Evolutionary conservation across 306 rosid genomes (phyloP).

Genomic region (Castanea mollissima): DNA sequence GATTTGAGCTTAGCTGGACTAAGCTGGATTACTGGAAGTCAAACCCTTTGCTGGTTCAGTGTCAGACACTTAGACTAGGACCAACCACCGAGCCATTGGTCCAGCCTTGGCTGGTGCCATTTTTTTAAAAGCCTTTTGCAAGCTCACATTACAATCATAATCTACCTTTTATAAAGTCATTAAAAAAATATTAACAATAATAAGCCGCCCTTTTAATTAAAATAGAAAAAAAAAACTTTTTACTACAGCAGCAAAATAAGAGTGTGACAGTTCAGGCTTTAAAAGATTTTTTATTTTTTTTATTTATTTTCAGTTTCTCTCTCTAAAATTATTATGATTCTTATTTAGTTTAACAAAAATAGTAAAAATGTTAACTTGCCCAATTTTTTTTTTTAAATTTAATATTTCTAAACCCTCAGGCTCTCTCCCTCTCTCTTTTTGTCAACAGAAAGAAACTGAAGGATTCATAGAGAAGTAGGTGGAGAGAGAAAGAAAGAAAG

Average conservation of each 20-base stretch:
- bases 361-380: conserved; percentile 1
- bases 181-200: background rate
- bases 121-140: background rate
- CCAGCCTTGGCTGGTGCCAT: background rate
- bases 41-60: conserved; percentile 29
- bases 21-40: conserved; percentile 50
- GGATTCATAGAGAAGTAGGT: conserved; percentile 13
- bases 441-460: conserved; percentile 45
- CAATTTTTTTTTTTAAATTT: background rate
- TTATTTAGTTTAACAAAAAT: background rate
- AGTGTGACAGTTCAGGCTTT: background rate
- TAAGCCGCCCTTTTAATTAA: background rate
- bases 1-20: conserved; percentile 38
- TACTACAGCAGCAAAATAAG: background rate
- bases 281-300: no score
- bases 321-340: background rate
- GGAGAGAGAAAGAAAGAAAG: background rate
- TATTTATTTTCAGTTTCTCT: background rate
- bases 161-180: conserved; percentile 11
- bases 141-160: background rate
- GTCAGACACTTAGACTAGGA: conserved; percentile 7
- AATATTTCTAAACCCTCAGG: conserved; percentile 12
- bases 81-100: background rate
- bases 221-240: background rate
- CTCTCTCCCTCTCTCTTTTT: conserved; percentile 8